Base-by-base conservation (phyloP, 371 early-diverging fungal species). In the Circinella minor region DNA sequence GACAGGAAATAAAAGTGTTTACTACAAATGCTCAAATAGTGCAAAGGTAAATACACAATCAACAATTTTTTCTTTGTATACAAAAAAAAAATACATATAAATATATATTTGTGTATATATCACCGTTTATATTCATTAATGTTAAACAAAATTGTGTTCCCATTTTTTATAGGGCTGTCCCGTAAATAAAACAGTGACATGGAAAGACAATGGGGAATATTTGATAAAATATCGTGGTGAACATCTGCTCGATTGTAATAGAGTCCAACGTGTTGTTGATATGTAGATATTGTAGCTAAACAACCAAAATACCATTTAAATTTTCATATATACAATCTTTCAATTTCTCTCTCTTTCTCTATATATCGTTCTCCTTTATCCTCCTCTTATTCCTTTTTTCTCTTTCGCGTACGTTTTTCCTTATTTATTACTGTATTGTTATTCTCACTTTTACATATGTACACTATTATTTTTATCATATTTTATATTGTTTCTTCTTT, bases 161-260 rank as follows among this genome's bases (percentile, higher is more conserved):
- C 15, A n/a, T 46, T 55, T 43, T 34, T 65, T 54, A 39, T 68
- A 79, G 79, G 79, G 79, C 17, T 80, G 80, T 49, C 71, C 80
- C 13, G 87, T 87, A 8, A 87, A 87, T 74, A 87, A 87, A 67
- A 87, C 87, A 3, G 84, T 87, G 37, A 87, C 86, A 4, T 81
- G 86, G 71, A 79, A 79, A 65, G 86, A 81, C 27, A 80, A 76
- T 69, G 86, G 83, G 14, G 84, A 83, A 18, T 87, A 80, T 69
- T 57, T 83, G 60, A 87, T 86, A 63, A 87, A 87, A 59, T 84
- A 84, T 71, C 75, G 87, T 13, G 87, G 87, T 47, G 82, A 84
- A 51, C 87, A 87, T 71, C 69, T 87, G 34, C 75, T 77, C 18
- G 86, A 83, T 38, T 87, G 87, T 55, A 70, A 73, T 55, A 77